A percentile compares a stretch with the other conserved stretches of the same genome.
phyloP scores from a whole-genome alignment of 2,329 filamentous ascomycete species.

The Epichloe sp. region DNA sequence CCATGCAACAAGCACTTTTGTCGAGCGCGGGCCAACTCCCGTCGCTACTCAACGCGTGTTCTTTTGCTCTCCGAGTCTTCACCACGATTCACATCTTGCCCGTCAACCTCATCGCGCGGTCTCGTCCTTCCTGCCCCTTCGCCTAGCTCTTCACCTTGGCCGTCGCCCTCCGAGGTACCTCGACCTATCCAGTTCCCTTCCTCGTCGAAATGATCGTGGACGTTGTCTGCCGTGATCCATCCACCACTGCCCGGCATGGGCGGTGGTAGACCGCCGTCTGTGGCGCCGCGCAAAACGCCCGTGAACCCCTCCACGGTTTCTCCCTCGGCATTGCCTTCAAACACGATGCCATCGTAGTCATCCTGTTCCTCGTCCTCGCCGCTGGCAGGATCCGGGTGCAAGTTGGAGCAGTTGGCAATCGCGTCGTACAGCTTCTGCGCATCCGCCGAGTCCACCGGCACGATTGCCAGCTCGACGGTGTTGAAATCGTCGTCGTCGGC shows the following conservation, averaged over 20 bases:
- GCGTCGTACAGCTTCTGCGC: slow-evolving; percentile 47
- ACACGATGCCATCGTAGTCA: slow-evolving; percentile 40
- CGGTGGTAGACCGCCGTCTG: slow-evolving; percentile 43
- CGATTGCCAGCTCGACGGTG: slow-evolving; percentile 53
- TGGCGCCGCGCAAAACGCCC: slow-evolving; percentile 37
- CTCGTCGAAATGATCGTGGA: slow-evolving; percentile 69
- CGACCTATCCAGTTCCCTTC: slow-evolving; percentile 63
- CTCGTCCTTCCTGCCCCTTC: slow-evolving; percentile 49
- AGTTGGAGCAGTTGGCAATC: slow-evolving; percentile 60
- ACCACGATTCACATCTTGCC: slow-evolving; percentile 30
- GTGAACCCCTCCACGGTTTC: slow-evolving; percentile 43
- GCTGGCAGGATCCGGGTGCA: slow-evolving; percentile 57
- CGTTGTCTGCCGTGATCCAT: slow-evolving; percentile 88
- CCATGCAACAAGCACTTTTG: no score
- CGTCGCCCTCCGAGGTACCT: slow-evolving; percentile 22
- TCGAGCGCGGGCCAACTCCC: no score
- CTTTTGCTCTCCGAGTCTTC: slow-evolving; percentile 34
- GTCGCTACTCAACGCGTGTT: slow-evolving; percentile 28
- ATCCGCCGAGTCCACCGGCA: slow-evolving; percentile 31
- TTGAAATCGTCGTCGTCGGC: slow-evolving; percentile 50
- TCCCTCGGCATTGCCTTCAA: slow-evolving; percentile 36
- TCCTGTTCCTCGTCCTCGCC: slow-evolving; percentile 45
- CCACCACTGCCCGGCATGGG: slow-evolving; percentile 61
- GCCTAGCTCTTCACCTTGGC: slow-evolving; percentile 35
- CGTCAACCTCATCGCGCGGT: slow-evolving; percentile 38